Evolutionary conservation across 352 stramenopile species (phyloP).

Genomic region (Chrysophaeum taylorii): DNA sequence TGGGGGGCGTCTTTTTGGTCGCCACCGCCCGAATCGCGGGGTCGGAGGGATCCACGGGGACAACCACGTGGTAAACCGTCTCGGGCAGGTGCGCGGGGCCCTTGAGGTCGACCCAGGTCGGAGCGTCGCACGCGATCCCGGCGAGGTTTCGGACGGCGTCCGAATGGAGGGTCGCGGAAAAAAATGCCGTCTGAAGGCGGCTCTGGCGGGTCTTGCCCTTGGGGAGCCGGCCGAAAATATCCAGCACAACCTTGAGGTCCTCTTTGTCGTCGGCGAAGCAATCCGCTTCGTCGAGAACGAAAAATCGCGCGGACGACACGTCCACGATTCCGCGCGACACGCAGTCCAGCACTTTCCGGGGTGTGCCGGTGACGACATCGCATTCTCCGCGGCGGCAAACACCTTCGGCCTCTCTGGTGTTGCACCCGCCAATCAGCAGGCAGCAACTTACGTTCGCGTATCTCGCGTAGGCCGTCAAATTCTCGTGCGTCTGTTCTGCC

Average conservation of each 20-base stretch:
- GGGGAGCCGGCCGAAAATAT: slow-evolving; percentile 39
- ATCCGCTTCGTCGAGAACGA: slow-evolving; percentile 50
- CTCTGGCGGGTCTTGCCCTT: slow-evolving; percentile 24
- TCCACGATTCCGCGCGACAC: slow-evolving; percentile 29
- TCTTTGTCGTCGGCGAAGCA: slow-evolving; percentile 35
- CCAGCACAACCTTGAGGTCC: slow-evolving; percentile 23
- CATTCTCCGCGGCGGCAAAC: too few relatives aligned
- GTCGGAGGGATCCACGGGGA: slow-evolving; percentile 32
- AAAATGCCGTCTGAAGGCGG: slow-evolving; percentile 47
- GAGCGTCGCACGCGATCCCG: slow-evolving; percentile 38
- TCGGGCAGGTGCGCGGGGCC: slow-evolving; percentile 39
- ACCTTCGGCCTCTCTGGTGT: slow-evolving; percentile 10
- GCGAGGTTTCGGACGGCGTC: slow-evolving; percentile 33
- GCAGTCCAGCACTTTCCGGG: slow-evolving; percentile 27
- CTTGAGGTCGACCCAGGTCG: slow-evolving; percentile 52
- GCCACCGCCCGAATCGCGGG: not conserved
- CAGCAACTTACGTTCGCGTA: slow-evolving; percentile 16
- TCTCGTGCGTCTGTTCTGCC: slow-evolving; percentile 43
- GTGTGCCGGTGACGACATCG: slow-evolving; percentile 45
- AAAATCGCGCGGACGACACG: slow-evolving; percentile 29
- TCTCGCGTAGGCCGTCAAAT: slow-evolving; percentile 20
- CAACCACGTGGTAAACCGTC: slow-evolving; percentile 45
- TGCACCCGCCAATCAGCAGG: slow-evolving; percentile 33
- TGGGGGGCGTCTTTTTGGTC: not conserved
- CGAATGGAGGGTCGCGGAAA: slow-evolving; percentile 52